Evolutionary conservation across 192 early-diverging fungal genomes (phyloP).

Genomic region (Entomortierella parvispora): DNA sequence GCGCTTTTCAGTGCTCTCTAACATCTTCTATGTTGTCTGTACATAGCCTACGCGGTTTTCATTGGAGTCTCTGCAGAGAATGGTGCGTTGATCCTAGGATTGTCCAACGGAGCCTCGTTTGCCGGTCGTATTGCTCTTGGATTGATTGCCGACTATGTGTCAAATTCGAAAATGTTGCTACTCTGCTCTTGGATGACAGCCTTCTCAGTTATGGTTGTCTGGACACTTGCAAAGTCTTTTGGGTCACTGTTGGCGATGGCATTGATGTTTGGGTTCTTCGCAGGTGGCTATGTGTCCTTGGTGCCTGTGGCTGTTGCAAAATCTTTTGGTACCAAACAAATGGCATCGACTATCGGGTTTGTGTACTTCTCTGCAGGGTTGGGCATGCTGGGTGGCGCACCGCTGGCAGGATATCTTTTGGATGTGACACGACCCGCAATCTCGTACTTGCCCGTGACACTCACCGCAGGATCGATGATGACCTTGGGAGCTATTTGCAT

Average conservation of each 20-base stretch:
- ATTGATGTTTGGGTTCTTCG: slow-evolving; percentile 58
- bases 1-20: not conserved
- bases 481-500: slow-evolving; percentile 23
- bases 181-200: slow-evolving; percentile 39
- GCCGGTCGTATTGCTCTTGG: slow-evolving; percentile 73
- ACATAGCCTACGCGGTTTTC: slow-evolving; percentile 62
- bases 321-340: slow-evolving; percentile 53
- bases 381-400: slow-evolving; percentile 56
- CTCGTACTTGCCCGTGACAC: slow-evolving; percentile 38
- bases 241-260: slow-evolving; percentile 40
- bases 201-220: slow-evolving; percentile 27
- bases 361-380: slow-evolving; percentile 53
- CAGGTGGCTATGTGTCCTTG: slow-evolving; percentile 57
- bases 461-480: slow-evolving; percentile 23
- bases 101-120: slow-evolving; percentile 73
- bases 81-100: slow-evolving; percentile 69
- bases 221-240: slow-evolving; percentile 33
- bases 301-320: slow-evolving; percentile 49
- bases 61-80: slow-evolving; percentile 65
- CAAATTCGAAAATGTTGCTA: slow-evolving; percentile 19
- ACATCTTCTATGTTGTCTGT: slow-evolving; percentile 44
- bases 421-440: slow-evolving; percentile 33
- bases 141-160: slow-evolving; percentile 62
- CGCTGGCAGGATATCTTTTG: slow-evolving; percentile 48
- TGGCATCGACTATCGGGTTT: slow-evolving; percentile 55